Evolutionary conservation across 1,284 basidiomycete genomes (phyloP), one percentile per base, ranked within the genome.

Genomic region (Heliocybe sulcata): DNA sequence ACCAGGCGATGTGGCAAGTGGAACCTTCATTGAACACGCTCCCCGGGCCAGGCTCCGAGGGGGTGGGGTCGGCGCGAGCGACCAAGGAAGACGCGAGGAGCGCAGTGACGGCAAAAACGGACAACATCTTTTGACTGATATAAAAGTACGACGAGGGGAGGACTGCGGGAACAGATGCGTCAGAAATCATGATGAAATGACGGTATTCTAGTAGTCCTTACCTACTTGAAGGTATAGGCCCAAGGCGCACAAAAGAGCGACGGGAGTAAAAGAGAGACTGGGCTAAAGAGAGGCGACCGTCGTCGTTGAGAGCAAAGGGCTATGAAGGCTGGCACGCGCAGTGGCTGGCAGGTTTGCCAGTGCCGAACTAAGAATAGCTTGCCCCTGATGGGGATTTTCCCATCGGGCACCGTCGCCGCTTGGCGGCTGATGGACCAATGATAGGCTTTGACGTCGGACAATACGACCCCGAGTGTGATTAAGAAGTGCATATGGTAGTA

Each of bases 1-100:
- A 64, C 87, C 87, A 91, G 2, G 64, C 62, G 48, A 84, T 72
- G 9, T 63, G 57, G 63, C 88, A 90, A 2, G 69, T 63, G 2
- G 67, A 53, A 19, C 87, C 87, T 54, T 77, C 70, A 38, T 77
- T 75, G 72, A 76, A 87, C n/a, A 76, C 64, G 51, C 75, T 71
- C 45, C 77, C 78, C 2, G 85, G 83, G 9, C 71, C 71, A 11
- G 85, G 85, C 23, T 65, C 71, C 38, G 59, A 19, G n/a, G 59
- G 59, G 1, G 1, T 19, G n/a, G 56, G 54, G n/a, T 56, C 56
- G 3, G 59, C 62, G 29, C 51, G 45, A 12, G 45, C 23, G 42
- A 57, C 49, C 3, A 38, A 52, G 19, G 42, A 12, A 48, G 56
- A 57, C 23, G 55, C n/a, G 49, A 59, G 23, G 23, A 59, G 49